Base-by-base conservation (phyloP, 208 protist species). In the Trichomonas gallinae region DNA sequence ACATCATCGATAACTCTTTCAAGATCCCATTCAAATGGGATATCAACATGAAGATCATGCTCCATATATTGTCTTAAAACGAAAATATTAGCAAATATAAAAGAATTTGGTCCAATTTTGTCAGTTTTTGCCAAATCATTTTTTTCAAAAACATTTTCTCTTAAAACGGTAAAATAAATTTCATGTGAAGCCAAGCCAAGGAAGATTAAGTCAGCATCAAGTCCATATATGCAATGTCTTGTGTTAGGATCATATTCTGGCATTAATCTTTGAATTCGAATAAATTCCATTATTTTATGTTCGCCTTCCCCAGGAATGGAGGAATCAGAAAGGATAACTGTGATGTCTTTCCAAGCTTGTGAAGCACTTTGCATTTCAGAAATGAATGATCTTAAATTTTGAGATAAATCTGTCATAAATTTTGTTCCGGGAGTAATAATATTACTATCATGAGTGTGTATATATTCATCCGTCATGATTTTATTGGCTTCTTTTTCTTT, bases 281-380 rank as follows among this genome's bases (percentile, higher is more conserved):
- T 99, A 97, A 99, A 99, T 88, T 99, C 98, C 96, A 99, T 99
- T 96, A 99, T 99, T 97, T 99, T 99, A 97, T 99, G 99, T 98
- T 99, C 99, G 40, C 99, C 99, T 98, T 99, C 99, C 4, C 99
- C 99, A 17, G 99, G 98, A 96, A 98, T 98, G 31, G 81, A 96
- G 46, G 96, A 85, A 96, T 97, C 97, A 13, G 97, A 97, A 58
- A 97, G 97, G 34, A 97, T 97, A 89, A 99, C 98, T 87, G 98
- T 97, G 93, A 99, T 98, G 81, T 97, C 97, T 96, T 98, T 97
- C 99, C 99, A 99, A n/a, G 98, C 97, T 34, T 2, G 81, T 34
- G 44, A 42, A 38, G 23, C 51, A 58, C 21, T 48, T 15, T 93
- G 87, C n/a, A 49, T 42, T 3, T 42, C 40, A 34, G 63, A 8